These are phyloP conservation scores for Pholiota microspora DNA, from an alignment of 768 basidiomycete species.

Conservation along the genomic window DNA sequence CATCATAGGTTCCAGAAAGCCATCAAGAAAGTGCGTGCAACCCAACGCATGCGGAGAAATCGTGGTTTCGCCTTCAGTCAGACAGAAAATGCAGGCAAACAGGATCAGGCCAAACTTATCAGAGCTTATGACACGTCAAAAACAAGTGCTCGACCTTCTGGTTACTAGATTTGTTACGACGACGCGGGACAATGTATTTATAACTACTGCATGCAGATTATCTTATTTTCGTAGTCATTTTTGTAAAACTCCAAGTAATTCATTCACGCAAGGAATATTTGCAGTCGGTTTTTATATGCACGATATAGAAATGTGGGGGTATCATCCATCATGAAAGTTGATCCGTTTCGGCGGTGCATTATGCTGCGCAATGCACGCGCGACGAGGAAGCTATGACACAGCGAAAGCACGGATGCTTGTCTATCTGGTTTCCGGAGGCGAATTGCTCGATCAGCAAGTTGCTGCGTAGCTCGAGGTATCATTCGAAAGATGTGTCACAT, in stretches of 20 bases:
- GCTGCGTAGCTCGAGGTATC: neutral
- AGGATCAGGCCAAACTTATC: slow-evolving; percentile 86
- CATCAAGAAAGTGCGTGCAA: slow-evolving; percentile 99
- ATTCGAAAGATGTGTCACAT: neutral
- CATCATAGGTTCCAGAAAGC: slow-evolving; percentile 90
- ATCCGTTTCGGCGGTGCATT: too few relatives aligned
- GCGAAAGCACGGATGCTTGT: neutral
- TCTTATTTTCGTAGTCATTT: slow-evolving; percentile 21
- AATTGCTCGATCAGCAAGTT: neutral
- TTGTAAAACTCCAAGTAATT: slow-evolving; percentile 10
- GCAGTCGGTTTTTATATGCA: too few relatives aligned
- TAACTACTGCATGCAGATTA: slow-evolving; percentile 24
- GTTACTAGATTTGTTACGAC: slow-evolving; percentile 48
- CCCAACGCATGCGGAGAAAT: slow-evolving; percentile 94
- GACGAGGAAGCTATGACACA: too few relatives aligned
- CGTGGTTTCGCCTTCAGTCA: slow-evolving; percentile 98
- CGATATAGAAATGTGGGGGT: too few relatives aligned
- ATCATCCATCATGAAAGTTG: too few relatives aligned
- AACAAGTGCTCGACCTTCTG: slow-evolving; percentile 66
- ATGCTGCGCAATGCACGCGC: too few relatives aligned
- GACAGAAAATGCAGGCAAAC: slow-evolving; percentile 80
- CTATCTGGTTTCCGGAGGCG: neutral
- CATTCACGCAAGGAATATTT: slow-evolving; percentile 1
- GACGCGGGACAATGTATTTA: slow-evolving; percentile 37
- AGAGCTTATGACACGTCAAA: slow-evolving; percentile 87